phyloP scores from a whole-genome alignment of 805 yeast genomes.

The Sugiyamaella qingdaonensis region DNA sequence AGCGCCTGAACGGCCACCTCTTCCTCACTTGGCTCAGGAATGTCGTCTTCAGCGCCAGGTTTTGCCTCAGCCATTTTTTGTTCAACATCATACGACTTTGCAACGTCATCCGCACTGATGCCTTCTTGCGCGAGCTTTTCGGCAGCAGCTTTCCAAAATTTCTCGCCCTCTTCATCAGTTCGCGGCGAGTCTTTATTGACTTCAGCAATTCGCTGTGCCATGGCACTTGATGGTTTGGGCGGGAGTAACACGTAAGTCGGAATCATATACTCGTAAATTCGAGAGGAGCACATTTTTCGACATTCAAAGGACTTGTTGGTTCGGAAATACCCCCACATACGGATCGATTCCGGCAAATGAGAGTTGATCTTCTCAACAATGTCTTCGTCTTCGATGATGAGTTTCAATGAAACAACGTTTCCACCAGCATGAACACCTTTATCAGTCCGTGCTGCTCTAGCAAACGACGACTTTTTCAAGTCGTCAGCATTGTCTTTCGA shows the following conservation, averaged over 20 bases:
- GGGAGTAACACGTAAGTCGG: slow-evolving; percentile 89
- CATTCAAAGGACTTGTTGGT: slow-evolving; percentile 91
- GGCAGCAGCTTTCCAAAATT: slow-evolving; percentile 63
- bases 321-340: slow-evolving; percentile 90
- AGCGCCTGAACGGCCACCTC: background rate
- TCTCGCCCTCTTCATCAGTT: slow-evolving; percentile 58
- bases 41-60: slow-evolving; percentile 28
- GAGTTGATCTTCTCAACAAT: slow-evolving; percentile 69
- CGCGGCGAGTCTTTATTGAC: slow-evolving; percentile 53
- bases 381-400: slow-evolving; percentile 78
- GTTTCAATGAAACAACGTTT: slow-evolving; percentile 76
- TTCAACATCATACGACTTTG: slow-evolving; percentile 15
- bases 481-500: slow-evolving; percentile 84
- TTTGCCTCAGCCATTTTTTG: slow-evolving; percentile 24
- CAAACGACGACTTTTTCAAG: slow-evolving; percentile 79
- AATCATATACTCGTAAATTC: slow-evolving; percentile 88
- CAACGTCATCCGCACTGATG: slow-evolving; percentile 29
- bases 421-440: slow-evolving; percentile 99
- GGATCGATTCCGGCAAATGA: slow-evolving; percentile 74
- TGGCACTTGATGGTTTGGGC: slow-evolving; percentile 72
- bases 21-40: slow-evolving; percentile 14
- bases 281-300: slow-evolving; percentile 91
- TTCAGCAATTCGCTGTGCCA: slow-evolving; percentile 55
- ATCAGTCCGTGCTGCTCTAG: slow-evolving; percentile 64
- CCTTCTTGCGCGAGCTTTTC: slow-evolving; percentile 38